phyloP scores from a whole-genome alignment of 495 filamentous ascomycete species.

The Penicillium egyptiacum region DNA sequence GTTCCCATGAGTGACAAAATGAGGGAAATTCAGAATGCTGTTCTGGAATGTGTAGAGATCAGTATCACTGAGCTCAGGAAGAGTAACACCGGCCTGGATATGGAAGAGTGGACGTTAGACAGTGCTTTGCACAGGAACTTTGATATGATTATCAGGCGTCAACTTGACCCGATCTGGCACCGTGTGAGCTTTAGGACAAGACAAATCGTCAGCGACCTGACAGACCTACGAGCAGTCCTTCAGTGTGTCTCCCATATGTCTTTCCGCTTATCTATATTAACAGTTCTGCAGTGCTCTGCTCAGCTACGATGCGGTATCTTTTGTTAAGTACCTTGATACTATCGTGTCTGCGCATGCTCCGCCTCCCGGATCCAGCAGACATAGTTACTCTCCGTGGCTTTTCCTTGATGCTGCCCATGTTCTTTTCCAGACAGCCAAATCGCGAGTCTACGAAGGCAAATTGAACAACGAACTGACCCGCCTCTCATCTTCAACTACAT shows the following conservation, averaged over 20 bases:
- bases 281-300: conserved; percentile 57
- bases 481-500: conserved; percentile 35
- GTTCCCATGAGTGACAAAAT: conserved; percentile 96
- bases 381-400: conserved; percentile 92
- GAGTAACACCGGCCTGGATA: conserved; percentile 81
- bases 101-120: conserved; percentile 97
- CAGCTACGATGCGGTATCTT: conserved; percentile 85
- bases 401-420: conserved; percentile 94
- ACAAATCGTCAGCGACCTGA: conserved; percentile 88
- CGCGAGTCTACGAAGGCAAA: conserved; percentile 80
- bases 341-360: conserved; percentile 89
- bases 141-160: conserved; percentile 81
- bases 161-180: conserved; percentile 97
- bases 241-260: conserved; percentile 49
- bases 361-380: conserved; percentile 79
- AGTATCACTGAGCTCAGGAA: conserved; percentile 92
- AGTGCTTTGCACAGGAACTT: conserved; percentile 92
- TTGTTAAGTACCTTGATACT: conserved; percentile 90
- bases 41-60: conserved; percentile 94
- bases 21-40: conserved; percentile 87
- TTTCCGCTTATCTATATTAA: conserved; percentile 18
- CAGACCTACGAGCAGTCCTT: conserved; percentile 80
- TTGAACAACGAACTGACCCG: conserved; percentile 45
- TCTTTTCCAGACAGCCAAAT: conserved; percentile 88
- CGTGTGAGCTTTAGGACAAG: conserved; percentile 91